Percentiles rank a stretch among this genome's conserved stretches.
phyloP scores from a whole-genome alignment of 495 filamentous ascomycete genomes.

The Aspergillus leporis region DNA sequence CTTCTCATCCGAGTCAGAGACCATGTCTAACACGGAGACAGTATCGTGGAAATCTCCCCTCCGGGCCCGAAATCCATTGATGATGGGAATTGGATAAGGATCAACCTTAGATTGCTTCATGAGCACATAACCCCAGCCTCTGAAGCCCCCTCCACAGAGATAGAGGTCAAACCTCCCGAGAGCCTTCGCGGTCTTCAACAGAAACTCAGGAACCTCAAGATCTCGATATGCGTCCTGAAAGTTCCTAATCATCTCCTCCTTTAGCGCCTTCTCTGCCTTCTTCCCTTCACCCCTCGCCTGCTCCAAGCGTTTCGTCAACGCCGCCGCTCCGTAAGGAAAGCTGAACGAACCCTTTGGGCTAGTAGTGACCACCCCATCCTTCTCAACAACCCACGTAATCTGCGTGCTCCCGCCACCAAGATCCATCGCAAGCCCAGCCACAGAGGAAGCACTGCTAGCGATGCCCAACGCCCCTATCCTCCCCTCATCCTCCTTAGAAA shows the following conservation, averaged over 20 bases:
- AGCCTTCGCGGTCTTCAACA: constrained; percentile 38
- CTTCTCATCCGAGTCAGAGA: constrained; percentile 30
- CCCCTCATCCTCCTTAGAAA: constrained; percentile 78
- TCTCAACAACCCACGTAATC: constrained; percentile 74
- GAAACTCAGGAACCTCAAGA: constrained; percentile 52
- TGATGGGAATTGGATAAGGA: constrained; percentile 79
- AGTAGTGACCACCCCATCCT: constrained; percentile 48
- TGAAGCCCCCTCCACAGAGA: constrained; percentile 83
- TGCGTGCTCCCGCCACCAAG: constrained; percentile 87
- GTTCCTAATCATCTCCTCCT: constrained; percentile 53
- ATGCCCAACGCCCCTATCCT: constrained; percentile 78
- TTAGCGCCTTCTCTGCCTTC: constrained; percentile 37
- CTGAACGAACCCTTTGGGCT: constrained; percentile 46
- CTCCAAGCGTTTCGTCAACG: constrained; percentile 60
- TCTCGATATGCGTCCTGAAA: constrained; percentile 60
- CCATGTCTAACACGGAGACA: constrained; percentile 51
- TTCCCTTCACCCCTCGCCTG: constrained; percentile 29
- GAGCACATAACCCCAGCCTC: constrained; percentile 83
- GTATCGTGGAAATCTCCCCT: constrained; percentile 62
- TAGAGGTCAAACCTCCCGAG: constrained; percentile 63
- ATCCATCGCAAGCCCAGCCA: constrained; percentile 77
- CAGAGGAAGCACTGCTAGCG: constrained; percentile 63
- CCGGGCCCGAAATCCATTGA: constrained; percentile 72
- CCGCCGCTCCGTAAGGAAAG: constrained; percentile 84
- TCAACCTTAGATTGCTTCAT: constrained; percentile 63